Percentiles rank a stretch among this genome's conserved stretches.
Evolutionary conservation across 1,139 yeast genomes (phyloP).

Genomic region (Nakaseomyces bracarensis): DNA sequence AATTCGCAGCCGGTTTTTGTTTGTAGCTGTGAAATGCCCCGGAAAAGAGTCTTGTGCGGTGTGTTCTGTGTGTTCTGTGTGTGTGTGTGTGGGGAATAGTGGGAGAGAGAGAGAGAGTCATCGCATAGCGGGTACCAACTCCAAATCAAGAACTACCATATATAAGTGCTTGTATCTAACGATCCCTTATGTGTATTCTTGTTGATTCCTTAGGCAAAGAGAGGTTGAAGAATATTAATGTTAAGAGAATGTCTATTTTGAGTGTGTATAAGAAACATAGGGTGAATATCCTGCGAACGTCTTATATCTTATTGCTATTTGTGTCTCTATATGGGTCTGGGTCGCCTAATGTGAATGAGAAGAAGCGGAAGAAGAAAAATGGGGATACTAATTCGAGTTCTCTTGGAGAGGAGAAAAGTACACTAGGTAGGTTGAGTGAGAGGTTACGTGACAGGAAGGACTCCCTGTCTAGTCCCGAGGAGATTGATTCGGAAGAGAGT

Average conservation of each 20-base stretch:
- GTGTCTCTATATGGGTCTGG: slow-evolving; percentile 19
- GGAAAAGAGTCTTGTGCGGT: too few species aligned
- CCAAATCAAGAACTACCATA: too few species aligned
- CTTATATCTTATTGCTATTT: slow-evolving; percentile 25
- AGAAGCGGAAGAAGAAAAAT: slow-evolving; percentile 10
- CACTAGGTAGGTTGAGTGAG: slow-evolving; percentile 6
- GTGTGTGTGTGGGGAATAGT: too few species aligned
- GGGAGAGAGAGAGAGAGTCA: too few species aligned
- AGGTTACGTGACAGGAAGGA: slow-evolving; percentile 5
- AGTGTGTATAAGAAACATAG: slow-evolving; percentile 24
- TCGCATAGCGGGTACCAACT: too few species aligned
- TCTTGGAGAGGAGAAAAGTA: slow-evolving; percentile 8
- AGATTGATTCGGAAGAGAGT: slow-evolving; percentile 1
- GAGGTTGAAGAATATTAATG: neutral
- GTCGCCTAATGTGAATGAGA: slow-evolving; percentile 12
- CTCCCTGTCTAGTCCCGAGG: slow-evolving; percentile 4
- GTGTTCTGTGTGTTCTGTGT: too few species aligned
- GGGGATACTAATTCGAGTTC: too few species aligned
- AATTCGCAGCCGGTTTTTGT: too few species aligned
- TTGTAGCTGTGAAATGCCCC: too few species aligned
- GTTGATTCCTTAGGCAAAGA: neutral
- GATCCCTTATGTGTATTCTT: too few species aligned
- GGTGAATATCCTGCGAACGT: slow-evolving; percentile 23
- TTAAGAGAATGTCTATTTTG: slow-evolving; percentile 16
- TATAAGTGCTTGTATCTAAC: too few species aligned